Percentiles rank a stretch among this genome's conserved stretches.
phyloP scores from a whole-genome alignment of 768 basidiomycete species.

The Agaricus sinodeliciosus region DNA sequence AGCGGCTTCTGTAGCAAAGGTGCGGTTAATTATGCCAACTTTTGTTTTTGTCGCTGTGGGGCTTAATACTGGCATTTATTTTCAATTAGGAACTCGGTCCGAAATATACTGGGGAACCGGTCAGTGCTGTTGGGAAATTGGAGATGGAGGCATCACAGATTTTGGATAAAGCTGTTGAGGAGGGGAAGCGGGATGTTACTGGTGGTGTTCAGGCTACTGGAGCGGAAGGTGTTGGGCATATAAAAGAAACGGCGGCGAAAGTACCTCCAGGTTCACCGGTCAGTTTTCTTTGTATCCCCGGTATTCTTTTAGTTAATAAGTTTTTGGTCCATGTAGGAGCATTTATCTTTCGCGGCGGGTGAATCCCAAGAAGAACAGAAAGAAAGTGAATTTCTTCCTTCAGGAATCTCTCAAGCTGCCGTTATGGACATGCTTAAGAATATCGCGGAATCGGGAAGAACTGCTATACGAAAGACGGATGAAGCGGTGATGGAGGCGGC shows the following conservation, averaged over 20 bases:
- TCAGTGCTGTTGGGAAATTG: conserved; percentile 30
- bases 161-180: conserved; percentile 45
- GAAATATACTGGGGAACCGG: conserved; percentile 25
- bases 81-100: conserved; percentile 22
- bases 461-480: conserved; percentile 3
- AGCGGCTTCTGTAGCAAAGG: conserved; percentile 49
- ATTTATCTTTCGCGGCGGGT: background rate
- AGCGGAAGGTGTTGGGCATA: conserved; percentile 47
- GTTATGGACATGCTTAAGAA: conserved; percentile 1
- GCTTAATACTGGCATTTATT: background rate
- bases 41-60: no score
- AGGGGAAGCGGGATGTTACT: conserved; percentile 48
- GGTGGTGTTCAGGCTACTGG: conserved; percentile 37
- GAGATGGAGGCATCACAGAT: conserved; percentile 28
- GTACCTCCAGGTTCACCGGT: conserved; percentile 34
- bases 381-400: background rate
- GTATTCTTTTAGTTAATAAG: no score
- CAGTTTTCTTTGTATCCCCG: no score
- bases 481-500: background rate
- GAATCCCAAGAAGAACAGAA: background rate
- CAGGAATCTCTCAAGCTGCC: background rate
- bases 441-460: background rate
- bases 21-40: no score
- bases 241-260: conserved; percentile 39
- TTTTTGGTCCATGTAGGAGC: no score